These are phyloP conservation scores for Cutaneotrichosporon cutaneum DNA, from an alignment of 1,284 basidiomycete genomes.

Conservation along the genomic window DNA sequence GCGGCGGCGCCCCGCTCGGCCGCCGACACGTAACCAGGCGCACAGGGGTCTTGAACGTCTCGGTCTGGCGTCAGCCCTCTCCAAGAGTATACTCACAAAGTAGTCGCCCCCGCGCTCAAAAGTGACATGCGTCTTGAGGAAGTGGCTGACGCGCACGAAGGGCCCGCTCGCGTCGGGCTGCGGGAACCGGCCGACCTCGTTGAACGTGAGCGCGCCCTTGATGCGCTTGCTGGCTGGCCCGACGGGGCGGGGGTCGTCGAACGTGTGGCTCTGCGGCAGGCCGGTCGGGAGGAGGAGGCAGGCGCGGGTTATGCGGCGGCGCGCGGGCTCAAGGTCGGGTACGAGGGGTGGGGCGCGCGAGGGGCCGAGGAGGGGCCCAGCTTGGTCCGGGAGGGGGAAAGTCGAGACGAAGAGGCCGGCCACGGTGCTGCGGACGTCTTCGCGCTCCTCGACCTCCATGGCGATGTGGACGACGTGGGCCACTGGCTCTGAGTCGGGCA, in stretches of 20 bases:
- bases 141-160: constrained; percentile 44
- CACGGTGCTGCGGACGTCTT: background rate
- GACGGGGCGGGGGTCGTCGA: background rate
- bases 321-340: background rate
- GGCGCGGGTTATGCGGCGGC: background rate
- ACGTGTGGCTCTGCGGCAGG: background rate
- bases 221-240: background rate
- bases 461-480: constrained; percentile 39
- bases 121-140: constrained; percentile 43
- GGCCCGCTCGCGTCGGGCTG: constrained; percentile 35
- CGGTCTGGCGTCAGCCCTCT: constrained; percentile 24
- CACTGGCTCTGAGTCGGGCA: background rate
- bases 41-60: constrained; percentile 44
- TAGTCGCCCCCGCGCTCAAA: constrained; percentile 27
- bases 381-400: constrained; percentile 3
- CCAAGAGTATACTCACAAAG: constrained; percentile 6
- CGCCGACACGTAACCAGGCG: constrained; percentile 39
- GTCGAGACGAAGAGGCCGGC: background rate
- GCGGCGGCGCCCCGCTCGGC: constrained; percentile 36
- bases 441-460: constrained; percentile 49
- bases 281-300: background rate
- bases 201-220: constrained; percentile 3
- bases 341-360: background rate
- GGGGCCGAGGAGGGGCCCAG: constrained; percentile 1
- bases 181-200: background rate